Evolutionary conservation across 129 eudicot species (phyloP).

Genomic region (Oenanthe sinensis): DNA sequence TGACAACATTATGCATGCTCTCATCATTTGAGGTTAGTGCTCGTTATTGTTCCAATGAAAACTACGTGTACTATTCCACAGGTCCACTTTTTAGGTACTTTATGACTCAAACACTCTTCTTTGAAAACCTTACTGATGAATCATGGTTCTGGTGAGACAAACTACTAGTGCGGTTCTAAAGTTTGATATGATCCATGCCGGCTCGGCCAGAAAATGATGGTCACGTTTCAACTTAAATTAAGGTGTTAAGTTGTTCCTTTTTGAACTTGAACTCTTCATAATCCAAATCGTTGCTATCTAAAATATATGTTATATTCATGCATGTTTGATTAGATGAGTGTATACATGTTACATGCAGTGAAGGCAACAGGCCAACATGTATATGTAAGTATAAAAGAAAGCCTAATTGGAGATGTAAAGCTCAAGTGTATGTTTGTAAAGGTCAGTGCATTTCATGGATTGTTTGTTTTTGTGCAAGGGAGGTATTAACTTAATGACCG

Average conservation of each 20-base stretch:
- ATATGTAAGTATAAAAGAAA: no score
- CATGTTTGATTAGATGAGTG: no score
- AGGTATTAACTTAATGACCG: not conserved
- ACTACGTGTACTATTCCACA: not conserved
- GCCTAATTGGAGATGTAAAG: not conserved
- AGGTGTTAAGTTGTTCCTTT: not conserved
- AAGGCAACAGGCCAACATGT: not conserved
- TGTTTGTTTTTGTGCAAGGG: not conserved
- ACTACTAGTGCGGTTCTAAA: not conserved
- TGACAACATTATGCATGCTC: not conserved
- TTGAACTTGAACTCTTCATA: not conserved
- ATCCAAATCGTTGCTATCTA: not conserved
- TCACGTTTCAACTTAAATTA: not conserved
- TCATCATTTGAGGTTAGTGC: not conserved
- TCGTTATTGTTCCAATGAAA: not conserved
- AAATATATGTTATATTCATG: not conserved
- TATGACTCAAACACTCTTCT: not conserved
- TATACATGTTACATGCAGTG: not conserved
- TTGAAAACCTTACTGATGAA: not conserved
- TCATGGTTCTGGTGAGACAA: conserved; percentile 9
- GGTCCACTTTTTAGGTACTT: not conserved
- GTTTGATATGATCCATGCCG: not conserved
- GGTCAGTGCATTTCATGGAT: not conserved
- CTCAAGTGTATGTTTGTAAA: not conserved
- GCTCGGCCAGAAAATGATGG: not conserved